phyloP scores from a whole-genome alignment of 768 basidiomycete species.

The Collybia sordida region DNA sequence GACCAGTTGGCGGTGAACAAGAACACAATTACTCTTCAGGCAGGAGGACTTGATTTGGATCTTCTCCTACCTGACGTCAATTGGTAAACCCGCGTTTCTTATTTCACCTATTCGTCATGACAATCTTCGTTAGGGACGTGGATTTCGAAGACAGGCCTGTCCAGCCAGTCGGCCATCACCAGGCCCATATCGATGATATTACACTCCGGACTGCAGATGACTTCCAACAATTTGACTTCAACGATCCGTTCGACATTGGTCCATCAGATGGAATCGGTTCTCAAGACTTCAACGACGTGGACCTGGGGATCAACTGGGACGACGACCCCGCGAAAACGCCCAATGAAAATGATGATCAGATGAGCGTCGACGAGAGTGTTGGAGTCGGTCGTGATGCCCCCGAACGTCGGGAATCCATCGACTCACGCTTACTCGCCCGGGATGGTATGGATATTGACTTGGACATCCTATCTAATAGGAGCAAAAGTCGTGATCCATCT shows the following conservation, averaged over 20 bases:
- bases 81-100: constrained; percentile 49
- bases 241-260: constrained; percentile 78
- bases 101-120: constrained; percentile 7
- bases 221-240: constrained; percentile 62
- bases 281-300: constrained; percentile 71
- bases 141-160: constrained; percentile 73
- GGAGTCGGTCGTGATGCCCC: constrained; percentile 78
- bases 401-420: constrained; percentile 54
- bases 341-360: constrained; percentile 46
- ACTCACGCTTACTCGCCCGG: constrained; percentile 56
- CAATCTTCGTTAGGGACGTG: constrained; percentile 56
- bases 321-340: constrained; percentile 45
- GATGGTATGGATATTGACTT: constrained; percentile 49
- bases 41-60: constrained; percentile 76
- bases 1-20: constrained; percentile 87
- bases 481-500: constrained; percentile 61
- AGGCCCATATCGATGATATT: constrained; percentile 85
- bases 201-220: constrained; percentile 81
- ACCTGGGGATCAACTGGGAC: constrained; percentile 78
- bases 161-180: constrained; percentile 71
- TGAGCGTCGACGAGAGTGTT: constrained; percentile 60
- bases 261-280: constrained; percentile 84
- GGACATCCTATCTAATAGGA: constrained; percentile 60
- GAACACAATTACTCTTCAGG: constrained; percentile 86
- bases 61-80: constrained; percentile 77